Evolutionary conservation across 2,329 filamentous ascomycete genomes (phyloP).

Genomic region (Claviceps africana): DNA sequence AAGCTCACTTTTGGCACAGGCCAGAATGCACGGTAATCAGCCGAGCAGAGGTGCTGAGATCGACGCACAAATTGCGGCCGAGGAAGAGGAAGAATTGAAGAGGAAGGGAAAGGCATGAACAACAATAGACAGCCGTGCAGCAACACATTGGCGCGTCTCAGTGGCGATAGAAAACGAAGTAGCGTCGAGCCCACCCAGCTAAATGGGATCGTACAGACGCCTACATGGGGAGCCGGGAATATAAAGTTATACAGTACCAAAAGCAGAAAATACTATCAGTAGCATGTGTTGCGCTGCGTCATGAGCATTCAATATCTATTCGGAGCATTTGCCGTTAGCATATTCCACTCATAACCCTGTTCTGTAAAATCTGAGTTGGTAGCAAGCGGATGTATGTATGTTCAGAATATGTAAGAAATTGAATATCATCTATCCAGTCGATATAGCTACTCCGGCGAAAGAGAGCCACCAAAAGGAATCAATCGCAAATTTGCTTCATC

Average conservation of each 20-base stretch:
- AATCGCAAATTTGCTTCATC: conserved; percentile 99
- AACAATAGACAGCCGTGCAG: not conserved
- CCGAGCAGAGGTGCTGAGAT: conserved; percentile 59
- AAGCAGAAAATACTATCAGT: too few relatives aligned
- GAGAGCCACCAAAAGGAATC: conserved; percentile 73
- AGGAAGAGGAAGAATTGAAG: conserved; percentile 51
- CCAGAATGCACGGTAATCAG: conserved; percentile 56
- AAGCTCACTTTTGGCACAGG: conserved; percentile 24
- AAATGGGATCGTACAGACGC: too few relatives aligned
- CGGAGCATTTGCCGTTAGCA: not conserved
- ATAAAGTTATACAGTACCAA: too few relatives aligned
- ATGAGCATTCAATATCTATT: not conserved
- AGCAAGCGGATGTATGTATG: conserved; percentile 5
- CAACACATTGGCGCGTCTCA: not conserved
- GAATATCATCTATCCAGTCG: conserved; percentile 69
- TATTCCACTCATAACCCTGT: not conserved
- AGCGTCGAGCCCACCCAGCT: too few relatives aligned
- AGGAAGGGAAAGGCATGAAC: conserved; percentile 34
- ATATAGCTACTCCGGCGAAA: conserved; percentile 79
- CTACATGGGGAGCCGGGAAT: too few relatives aligned
- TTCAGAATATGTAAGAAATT: conserved; percentile 99
- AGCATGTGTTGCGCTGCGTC: too few relatives aligned
- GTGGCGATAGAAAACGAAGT: too few relatives aligned
- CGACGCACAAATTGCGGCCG: conserved; percentile 52
- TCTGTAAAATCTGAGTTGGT: conserved; percentile 5